phyloP scores from a whole-genome alignment of 768 basidiomycete species.

The Leccinum broughii region DNA sequence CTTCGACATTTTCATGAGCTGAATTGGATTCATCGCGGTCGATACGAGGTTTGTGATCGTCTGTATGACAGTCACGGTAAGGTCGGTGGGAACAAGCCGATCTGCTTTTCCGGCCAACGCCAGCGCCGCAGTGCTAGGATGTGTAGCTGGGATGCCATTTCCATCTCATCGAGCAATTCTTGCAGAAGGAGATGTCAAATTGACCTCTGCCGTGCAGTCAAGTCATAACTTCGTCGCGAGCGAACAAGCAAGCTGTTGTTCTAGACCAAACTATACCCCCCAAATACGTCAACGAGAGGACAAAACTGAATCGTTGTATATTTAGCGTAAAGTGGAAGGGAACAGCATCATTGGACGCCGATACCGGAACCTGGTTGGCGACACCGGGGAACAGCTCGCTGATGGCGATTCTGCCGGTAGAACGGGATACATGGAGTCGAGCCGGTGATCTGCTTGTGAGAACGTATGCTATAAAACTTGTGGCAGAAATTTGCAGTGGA shows the following conservation, averaged over 20 bases:
- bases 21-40: conserved; percentile 83
- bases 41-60: conserved; percentile 83
- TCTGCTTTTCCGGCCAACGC: conserved; percentile 15
- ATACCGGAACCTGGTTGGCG: conserved; percentile 52
- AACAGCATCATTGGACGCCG: conserved; percentile 80
- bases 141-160: neutral
- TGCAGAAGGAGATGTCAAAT: conserved; percentile 60
- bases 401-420: conserved; percentile 89
- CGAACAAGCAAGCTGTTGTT: conserved; percentile 86
- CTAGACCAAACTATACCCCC: conserved; percentile 74
- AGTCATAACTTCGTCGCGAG: conserved; percentile 86
- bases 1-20: conserved; percentile 84
- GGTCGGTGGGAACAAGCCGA: conserved; percentile 23
- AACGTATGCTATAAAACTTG: conserved; percentile 90
- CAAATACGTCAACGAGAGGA: conserved; percentile 1
- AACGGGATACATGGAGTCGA: conserved; percentile 86
- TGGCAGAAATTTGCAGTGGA: conserved; percentile 82
- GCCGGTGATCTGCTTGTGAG: conserved; percentile 80
- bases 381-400: conserved; percentile 84
- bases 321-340: conserved; percentile 98
- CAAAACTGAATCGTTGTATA: conserved; percentile 72
- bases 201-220: conserved; percentile 66
- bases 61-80: conserved; percentile 59
- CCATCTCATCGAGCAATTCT: conserved; percentile 54
- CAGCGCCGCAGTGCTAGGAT: neutral